Evolutionary conservation across 2,329 filamentous ascomycete species (phyloP), one percentile per base, ranked within the genome.

Genomic region (Scedosporium aurantiacum): DNA sequence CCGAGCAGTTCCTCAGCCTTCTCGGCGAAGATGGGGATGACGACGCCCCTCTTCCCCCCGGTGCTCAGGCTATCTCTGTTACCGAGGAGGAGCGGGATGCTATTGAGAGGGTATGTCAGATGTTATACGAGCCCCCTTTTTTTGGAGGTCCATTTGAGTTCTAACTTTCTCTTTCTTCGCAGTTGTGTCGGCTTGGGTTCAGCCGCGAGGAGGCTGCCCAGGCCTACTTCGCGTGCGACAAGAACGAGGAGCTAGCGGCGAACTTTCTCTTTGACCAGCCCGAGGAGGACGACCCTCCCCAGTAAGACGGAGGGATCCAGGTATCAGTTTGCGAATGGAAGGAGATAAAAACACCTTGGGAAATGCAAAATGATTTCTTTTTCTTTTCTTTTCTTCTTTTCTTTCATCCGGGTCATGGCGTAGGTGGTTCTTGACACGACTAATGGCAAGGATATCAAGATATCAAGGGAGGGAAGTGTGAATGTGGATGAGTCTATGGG

Each of bases 241-340:
- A 97, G 83, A 97, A 99, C 74, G 94, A 99, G 77, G 94, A 99
- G 76, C 82, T 99, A 59, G 94, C 94, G 0, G 94, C 94, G 65
- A 99, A 99, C 77, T 97, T 97, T 75, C 81, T 99, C 63, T 99
- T 99, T 71, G 94, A 99, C 69, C 91, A 97, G 76, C 92, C 92
- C 8, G 91, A 96, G 64, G 92, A 97, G 57, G 87, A 90, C 76
- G 79, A 37, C 70, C 74, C 8, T 71, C 75, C 43, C 32, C 59
- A 60, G 50, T 60, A 52, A 45, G 12, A 14, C 7, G 47, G 47
- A 54, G 43, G 16, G 18, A 2, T 6, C 43, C 23, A 14, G 47
- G 21, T 7, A 27, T 50, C 23, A 21, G 18, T 54, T 25, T 54
- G 18, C 21, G 23, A 54, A 54, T 54, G 47, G 23, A 54, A 54